These are phyloP conservation scores for Grifola frondosa DNA, from an alignment of 1,284 basidiomycete species.

Conservation along the genomic window DNA sequence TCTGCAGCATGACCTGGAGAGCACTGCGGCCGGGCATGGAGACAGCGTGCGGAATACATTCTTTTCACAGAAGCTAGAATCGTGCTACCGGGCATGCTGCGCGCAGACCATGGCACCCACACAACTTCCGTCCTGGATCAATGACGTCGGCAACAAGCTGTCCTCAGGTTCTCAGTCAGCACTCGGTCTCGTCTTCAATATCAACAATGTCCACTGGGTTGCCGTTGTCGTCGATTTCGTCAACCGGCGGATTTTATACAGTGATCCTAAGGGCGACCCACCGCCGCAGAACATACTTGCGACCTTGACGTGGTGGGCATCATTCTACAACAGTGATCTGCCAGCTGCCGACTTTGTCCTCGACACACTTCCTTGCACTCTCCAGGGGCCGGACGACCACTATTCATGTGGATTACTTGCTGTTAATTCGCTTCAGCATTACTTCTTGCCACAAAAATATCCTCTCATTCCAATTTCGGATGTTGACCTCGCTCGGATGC, in stretches of 20 bases:
- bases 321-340: neutral
- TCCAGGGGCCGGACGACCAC: neutral
- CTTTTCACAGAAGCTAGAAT: neutral
- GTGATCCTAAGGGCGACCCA: neutral
- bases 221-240: conserved; percentile 4
- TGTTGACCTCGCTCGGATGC: too few relatives aligned
- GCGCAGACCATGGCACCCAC: neutral
- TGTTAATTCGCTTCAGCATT: conserved; percentile 3
- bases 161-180: neutral
- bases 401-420: conserved; percentile 6
- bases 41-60: neutral
- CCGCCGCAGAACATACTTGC: neutral
- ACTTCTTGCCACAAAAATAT: neutral
- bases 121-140: neutral
- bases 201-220: conserved; percentile 6
- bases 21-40: too few relatives aligned
- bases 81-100: neutral
- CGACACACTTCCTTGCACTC: conserved; percentile 3
- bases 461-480: neutral
- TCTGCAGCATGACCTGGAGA: too few relatives aligned
- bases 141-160: neutral
- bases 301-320: neutral
- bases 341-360: neutral
- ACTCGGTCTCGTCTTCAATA: neutral
- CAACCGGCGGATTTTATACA: neutral